A percentile compares a stretch with the other conserved stretches of the same genome.
These are phyloP conservation scores for Hyaloscypha bicolor DNA, from an alignment of 495 filamentous ascomycete species.

Conservation along the genomic window DNA sequence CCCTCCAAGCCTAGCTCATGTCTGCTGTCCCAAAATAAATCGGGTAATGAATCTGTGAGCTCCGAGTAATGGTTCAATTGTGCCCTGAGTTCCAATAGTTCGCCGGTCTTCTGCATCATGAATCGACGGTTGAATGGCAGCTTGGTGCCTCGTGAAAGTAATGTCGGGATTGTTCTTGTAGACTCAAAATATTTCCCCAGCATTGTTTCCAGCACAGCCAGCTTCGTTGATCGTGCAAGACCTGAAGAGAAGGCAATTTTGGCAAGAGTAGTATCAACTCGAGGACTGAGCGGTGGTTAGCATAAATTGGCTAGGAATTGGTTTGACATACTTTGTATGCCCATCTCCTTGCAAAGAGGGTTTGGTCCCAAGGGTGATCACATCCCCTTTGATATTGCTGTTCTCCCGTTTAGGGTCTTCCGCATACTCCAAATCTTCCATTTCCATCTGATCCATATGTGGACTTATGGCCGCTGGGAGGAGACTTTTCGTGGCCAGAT, in stretches of 20 bases:
- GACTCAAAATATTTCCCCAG: constrained; percentile 81
- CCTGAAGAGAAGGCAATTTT: constrained; percentile 97
- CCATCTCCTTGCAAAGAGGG: constrained; percentile 32
- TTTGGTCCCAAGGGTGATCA: constrained; percentile 86
- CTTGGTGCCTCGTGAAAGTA: constrained; percentile 64
- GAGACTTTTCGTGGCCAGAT: constrained; percentile 72
- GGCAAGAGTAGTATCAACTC: constrained; percentile 77
- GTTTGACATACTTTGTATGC: not conserved
- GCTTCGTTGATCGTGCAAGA: constrained; percentile 91
- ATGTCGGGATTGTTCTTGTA: constrained; percentile 75
- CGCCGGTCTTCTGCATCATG: constrained; percentile 90
- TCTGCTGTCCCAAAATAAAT: constrained; percentile 94
- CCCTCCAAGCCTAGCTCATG: constrained; percentile 82
- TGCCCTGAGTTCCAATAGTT: constrained; percentile 85
- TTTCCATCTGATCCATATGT: constrained; percentile 70
- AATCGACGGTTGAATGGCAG: constrained; percentile 74
- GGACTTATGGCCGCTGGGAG: constrained; percentile 75
- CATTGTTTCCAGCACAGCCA: constrained; percentile 89
- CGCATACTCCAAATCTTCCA: constrained; percentile 86
- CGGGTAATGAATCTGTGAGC: constrained; percentile 90
- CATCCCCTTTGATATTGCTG: constrained; percentile 82
- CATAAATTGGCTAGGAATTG: not conserved
- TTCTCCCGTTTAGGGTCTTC: constrained; percentile 75
- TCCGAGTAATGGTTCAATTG: constrained; percentile 97
- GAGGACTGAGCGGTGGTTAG: constrained; percentile 31